Base-by-base conservation (phyloP, 2,329 filamentous ascomycete species). In the Trichoderma asperellum region DNA sequence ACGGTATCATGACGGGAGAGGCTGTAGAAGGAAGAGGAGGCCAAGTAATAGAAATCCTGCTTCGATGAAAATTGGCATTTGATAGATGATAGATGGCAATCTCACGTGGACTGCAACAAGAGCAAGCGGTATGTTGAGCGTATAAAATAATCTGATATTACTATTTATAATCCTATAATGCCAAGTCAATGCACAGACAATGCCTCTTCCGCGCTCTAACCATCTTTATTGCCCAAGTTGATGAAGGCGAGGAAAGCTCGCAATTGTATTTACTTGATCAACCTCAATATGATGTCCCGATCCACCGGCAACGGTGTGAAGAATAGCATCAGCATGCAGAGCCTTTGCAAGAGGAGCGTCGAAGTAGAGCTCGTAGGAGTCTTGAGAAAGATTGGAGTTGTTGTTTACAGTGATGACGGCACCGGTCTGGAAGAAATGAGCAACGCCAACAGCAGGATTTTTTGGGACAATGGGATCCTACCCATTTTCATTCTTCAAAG, bases 351-450 rank as follows among this genome's bases (percentile, higher is more conserved):
- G 34, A 12, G 14, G 57, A 8, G 53, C 64, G 16, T 60, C 43
- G 5, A 37, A 27, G 11, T 58, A 32, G 21, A 55, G 16, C 27
- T 66, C 60, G 37, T 71, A 63, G 21, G 67, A 57, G 12, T 64
- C 49, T 18, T 73, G 69, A 34, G 14, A 49, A 47, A 71, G 70
- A 27, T 61, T 21, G 21, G 53, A 35, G 16, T 35, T 40, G n/a
- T 27, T 11, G 61, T 60, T 67, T 24, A 59, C n/a, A 29, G 29
- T 37, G 21, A 69, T 57, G 32, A 65, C 12, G 8, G 61, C 53
- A n/a, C 70, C 70, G 27, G 56, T 57, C 12, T 63, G 68, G 14
- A 71, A 58, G 7, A 47, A 57, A 49, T 72, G 71, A 55, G 68
- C 40, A 35, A 52, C 47, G 34, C 58, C 27, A 8, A 40, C 12